These are phyloP conservation scores for Heterobasidion occidentale DNA, from an alignment of 1,284 basidiomycete species.

Conservation along the genomic window DNA sequence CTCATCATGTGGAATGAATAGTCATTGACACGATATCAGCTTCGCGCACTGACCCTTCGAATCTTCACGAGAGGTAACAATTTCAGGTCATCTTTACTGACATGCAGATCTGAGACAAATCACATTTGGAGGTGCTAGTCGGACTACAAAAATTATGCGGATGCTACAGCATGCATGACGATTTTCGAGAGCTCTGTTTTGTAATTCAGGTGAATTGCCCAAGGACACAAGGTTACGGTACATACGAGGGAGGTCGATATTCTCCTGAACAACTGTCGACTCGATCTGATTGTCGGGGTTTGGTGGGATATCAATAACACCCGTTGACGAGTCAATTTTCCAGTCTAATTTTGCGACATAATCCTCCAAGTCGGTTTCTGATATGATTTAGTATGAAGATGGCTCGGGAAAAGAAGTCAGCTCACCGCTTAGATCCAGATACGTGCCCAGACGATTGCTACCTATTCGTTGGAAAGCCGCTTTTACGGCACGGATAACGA, in stretches of 20 bases:
- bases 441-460: conserved; percentile 59
- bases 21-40: no score
- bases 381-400: conserved; percentile 7
- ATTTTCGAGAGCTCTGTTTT: conserved; percentile 77
- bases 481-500: conserved; percentile 70
- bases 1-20: no score
- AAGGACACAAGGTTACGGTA: conserved; percentile 14
- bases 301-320: conserved; percentile 66
- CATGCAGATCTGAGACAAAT: no score
- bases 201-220: conserved; percentile 8
- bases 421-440: conserved; percentile 65
- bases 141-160: conserved; percentile 11
- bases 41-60: no score
- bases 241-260: conserved; percentile 83
- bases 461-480: conserved; percentile 76
- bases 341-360: conserved; percentile 74
- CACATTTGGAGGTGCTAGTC: no score
- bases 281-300: conserved; percentile 96
- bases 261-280: conserved; percentile 89
- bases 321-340: conserved; percentile 53
- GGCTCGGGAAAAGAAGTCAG: conserved; percentile 5
- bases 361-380: conserved; percentile 53
- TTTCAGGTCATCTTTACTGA: no score
- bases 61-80: no score
- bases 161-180: conserved; percentile 60